Percentiles rank a stretch among this genome's conserved stretches.
Evolutionary conservation across 768 basidiomycete genomes (phyloP).

Genomic region (Scleroderma bovista): DNA sequence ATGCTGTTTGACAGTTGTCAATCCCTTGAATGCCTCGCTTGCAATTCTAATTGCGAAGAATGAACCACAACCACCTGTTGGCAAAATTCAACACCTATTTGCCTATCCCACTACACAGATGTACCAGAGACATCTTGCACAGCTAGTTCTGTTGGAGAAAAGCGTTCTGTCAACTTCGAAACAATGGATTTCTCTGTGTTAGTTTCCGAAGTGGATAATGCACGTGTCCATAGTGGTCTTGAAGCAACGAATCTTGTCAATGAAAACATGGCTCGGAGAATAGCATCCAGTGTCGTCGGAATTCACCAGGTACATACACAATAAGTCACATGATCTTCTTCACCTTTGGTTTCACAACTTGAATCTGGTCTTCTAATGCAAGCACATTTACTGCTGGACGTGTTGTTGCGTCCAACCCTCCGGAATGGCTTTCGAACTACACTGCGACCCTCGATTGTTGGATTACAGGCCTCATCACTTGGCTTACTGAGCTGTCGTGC

Average conservation of each 20-base stretch:
- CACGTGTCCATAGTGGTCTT: slow-evolving; percentile 25
- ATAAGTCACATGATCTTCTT: no score
- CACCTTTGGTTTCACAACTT: no score
- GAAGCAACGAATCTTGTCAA: slow-evolving; percentile 28
- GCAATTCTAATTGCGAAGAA: slow-evolving; percentile 93
- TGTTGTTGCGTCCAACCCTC: slow-evolving; percentile 12
- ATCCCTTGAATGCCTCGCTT: slow-evolving; percentile 78
- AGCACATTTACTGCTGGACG: slow-evolving; percentile 12
- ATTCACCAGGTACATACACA: no score
- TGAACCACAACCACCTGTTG: slow-evolving; percentile 87
- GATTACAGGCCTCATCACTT: slow-evolving; percentile 5
- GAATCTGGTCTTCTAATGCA: slow-evolving; percentile 11
- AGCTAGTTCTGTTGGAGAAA: slow-evolving; percentile 73
- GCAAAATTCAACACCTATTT: slow-evolving; percentile 6
- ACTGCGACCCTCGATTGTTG: not conserved
- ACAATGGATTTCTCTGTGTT: slow-evolving; percentile 51
- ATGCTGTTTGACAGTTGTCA: slow-evolving; percentile 91
- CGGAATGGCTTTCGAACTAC: slow-evolving; percentile 3
- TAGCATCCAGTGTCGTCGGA: no score
- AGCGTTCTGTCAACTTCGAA: slow-evolving; percentile 66
- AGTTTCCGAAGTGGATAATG: slow-evolving; percentile 17
- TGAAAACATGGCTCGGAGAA: slow-evolving; percentile 25
- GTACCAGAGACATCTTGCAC: slow-evolving; percentile 95
- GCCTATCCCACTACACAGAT: slow-evolving; percentile 13
- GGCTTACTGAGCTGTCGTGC: slow-evolving; percentile 7